Base-by-base conservation (phyloP, 1,139 yeast species). In the Taphrina wiesneri region DNA sequence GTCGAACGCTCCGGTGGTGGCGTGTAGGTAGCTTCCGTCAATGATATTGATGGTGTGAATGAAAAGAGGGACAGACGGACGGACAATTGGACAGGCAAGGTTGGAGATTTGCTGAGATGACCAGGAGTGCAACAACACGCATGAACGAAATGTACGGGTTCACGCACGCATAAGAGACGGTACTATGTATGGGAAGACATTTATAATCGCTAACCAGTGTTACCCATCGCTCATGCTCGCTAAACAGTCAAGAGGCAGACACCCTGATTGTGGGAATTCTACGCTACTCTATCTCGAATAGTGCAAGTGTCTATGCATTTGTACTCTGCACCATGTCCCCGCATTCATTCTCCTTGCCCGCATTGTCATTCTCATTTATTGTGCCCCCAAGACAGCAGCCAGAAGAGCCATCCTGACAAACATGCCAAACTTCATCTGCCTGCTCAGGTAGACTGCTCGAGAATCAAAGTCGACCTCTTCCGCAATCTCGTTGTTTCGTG, bases 391-490 rank as follows among this genome's bases (percentile, higher is more conserved):
- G 71, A 95, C 99, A 96, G 93, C 88, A 69, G 98, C 97, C 77
- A 95, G 83, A 72, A 95, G 81, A 21, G 99, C 99, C 99, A 95
- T 95, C 84, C 99, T 90, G 66, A 95, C 96, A 76, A 86, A 95
- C 78, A 95, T 83, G 69, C 99, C 99, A 76, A 93, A 93, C 79
- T 95, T 88, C 98, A 93, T 93, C 73, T 74, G 68, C 46, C 68
- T 57, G 65, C 53, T 30, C 56, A 46, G 71, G 68, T 67, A 71
- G 69, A 54, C 65, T 25, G 61, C 56, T 15, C 65, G 39, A 11
- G 92, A 97, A 79, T 95, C 99, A 75, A 92, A 93, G 79, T 95
- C 99, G 74, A 95, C 98, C 81, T 95, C 99, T 80, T 91, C 98
- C 75, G 90, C 88, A 73, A 95, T 92, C 81, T 95, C 99, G 74